A percentile compares a stretch with the other conserved stretches of the same genome.
Evolutionary conservation across 305 asterid species (phyloP).

Genomic region (Striga hermonthica): DNA sequence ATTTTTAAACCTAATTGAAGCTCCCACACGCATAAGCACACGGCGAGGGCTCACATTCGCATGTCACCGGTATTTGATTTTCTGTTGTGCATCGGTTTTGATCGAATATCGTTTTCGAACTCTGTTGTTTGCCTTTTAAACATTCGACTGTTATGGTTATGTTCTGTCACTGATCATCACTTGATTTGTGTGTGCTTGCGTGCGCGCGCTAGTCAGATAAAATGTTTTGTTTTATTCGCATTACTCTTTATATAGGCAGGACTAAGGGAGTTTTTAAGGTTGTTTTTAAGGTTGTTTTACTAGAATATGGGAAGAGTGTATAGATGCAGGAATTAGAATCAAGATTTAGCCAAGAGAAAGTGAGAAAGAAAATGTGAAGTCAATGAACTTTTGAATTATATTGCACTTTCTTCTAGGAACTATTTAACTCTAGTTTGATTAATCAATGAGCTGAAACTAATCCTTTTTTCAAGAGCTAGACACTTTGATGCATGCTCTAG

Average conservation of each 20-base stretch:
- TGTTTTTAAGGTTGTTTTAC: neutral
- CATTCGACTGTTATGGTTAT: conserved; percentile 6
- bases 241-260: neutral
- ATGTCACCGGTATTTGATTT: conserved; percentile 29
- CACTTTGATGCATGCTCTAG: too few species aligned
- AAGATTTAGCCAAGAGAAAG: conserved; percentile 14
- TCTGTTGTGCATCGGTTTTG: conserved; percentile 6
- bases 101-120: conserved; percentile 19
- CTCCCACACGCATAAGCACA: conserved; percentile 19
- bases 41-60: conserved; percentile 34
- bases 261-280: neutral
- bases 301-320: neutral
- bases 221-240: neutral
- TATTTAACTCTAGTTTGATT: neutral
- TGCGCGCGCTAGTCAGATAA: neutral
- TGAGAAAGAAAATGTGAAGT: conserved; percentile 3
- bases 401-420: neutral
- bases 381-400: neutral
- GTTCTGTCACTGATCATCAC: conserved; percentile 4
- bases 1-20: conserved; percentile 24
- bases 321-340: conserved; percentile 11
- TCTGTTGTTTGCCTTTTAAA: conserved; percentile 16
- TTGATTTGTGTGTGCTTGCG: conserved; percentile 13
- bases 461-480: too few species aligned
- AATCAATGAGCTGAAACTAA: too few species aligned